phyloP scores from a whole-genome alignment of 495 filamentous ascomycete genomes.

The Penicillium coffeae region DNA sequence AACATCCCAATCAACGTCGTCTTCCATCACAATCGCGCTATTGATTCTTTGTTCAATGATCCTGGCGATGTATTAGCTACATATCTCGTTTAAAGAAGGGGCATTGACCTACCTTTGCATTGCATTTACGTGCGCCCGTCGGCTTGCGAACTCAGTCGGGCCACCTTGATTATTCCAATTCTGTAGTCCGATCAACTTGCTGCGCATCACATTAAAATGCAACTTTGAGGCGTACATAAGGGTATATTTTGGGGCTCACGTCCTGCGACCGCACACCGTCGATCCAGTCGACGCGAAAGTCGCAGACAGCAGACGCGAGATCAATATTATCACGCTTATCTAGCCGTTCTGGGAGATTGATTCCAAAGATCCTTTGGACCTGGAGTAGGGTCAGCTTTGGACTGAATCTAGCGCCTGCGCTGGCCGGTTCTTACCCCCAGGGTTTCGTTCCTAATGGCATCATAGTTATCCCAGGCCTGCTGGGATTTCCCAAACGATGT shows the following conservation, averaged over 20 bases:
- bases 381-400: neutral
- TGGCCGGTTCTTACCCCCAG: conserved; percentile 13
- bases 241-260: conserved; percentile 17
- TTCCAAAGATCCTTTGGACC: neutral
- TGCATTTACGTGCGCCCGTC: conserved; percentile 30
- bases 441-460: conserved; percentile 20
- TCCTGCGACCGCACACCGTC: conserved; percentile 33
- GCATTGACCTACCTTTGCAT: conserved; percentile 21
- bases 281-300: conserved; percentile 49
- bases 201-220: no score
- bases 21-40: conserved; percentile 51
- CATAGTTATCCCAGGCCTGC: neutral
- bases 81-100: no score
- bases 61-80: no score
- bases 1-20: conserved; percentile 56
- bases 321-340: conserved; percentile 59
- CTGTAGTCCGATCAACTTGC: conserved; percentile 19
- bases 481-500: no score
- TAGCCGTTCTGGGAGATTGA: neutral
- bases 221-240: conserved; percentile 15
- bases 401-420: neutral
- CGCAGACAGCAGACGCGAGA: conserved; percentile 47
- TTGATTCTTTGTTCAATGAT: conserved; percentile 33
- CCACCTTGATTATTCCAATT: conserved; percentile 20
- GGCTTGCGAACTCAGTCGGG: conserved; percentile 18